Base-by-base conservation (phyloP, 768 basidiomycete genomes). In the Trametes villosa region DNA sequence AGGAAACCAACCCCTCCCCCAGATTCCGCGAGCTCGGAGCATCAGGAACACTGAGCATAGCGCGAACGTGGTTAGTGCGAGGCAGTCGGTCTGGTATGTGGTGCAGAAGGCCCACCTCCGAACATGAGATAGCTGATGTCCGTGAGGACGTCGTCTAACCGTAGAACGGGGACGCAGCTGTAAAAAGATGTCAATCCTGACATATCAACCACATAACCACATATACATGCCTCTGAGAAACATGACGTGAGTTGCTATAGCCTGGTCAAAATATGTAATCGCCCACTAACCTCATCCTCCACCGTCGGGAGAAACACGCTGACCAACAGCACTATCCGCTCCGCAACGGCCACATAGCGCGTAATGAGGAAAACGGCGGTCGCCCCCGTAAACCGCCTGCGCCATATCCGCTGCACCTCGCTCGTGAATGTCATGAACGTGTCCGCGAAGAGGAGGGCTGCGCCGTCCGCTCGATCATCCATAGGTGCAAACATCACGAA, bases 111-210 rank as follows among this genome's bases (percentile, higher is more conserved):
- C 61, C 8, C 22, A 66, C 67, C 54, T 53, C 62, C 62, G 42
- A 64, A 61, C 8, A 56, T 56, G 20, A 65, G 52, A 22, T 65
- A 63, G 38, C 60, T 65, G 29, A 68, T 41, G 44, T 65, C 60
- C 11, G 60, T 65, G 1, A 68, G 45, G 4, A 50, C 30, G n/a
- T 68, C 67, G 24, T 68, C 67, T 1, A 62, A n/a, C 13, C 67
- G 62, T 26, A 65, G 33, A 1, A 68, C 63, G 3, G 57, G 62
- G 11, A 54, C 64, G 47, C 67, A 68, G 52, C 64, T 68, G n/a
- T 3, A 49, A 7, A 12, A 20, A 2, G 7, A 6, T 8, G 15
- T 38, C 22, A 46, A 29, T 48, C 15, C 20, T 27, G n/a, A 18
- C 22, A 20, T 1, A 20, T 12, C 7, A n/a, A 24, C 1, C 12